Evolutionary conservation across 1,139 yeast species (phyloP).

Genomic region (Tardiomyces depauwii): DNA sequence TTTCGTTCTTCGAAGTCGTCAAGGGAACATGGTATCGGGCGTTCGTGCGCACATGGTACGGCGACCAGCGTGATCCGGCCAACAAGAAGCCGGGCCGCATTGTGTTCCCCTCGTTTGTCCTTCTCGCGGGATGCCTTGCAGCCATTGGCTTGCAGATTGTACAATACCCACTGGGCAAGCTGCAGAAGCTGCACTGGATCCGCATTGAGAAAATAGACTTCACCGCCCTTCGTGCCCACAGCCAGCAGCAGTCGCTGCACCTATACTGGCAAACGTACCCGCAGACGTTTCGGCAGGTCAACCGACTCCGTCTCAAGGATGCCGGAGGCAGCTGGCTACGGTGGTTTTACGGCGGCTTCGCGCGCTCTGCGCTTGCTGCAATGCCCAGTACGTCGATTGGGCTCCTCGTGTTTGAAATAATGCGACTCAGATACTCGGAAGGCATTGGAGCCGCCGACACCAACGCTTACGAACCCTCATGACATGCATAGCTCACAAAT

Average conservation of each 20-base stretch:
- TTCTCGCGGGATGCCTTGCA: slow-evolving; percentile 85
- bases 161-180: slow-evolving; percentile 72
- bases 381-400: slow-evolving; percentile 88
- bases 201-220: slow-evolving; percentile 47
- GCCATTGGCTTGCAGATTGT: slow-evolving; percentile 65
- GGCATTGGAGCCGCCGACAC: background rate
- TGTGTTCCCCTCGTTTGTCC: slow-evolving; percentile 57
- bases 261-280: slow-evolving; percentile 40
- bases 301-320: slow-evolving; percentile 43
- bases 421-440: slow-evolving; percentile 38
- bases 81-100: slow-evolving; percentile 22
- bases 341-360: slow-evolving; percentile 71
- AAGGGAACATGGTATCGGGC: slow-evolving; percentile 30
- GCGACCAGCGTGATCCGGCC: slow-evolving; percentile 9
- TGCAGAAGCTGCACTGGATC: slow-evolving; percentile 71
- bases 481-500: background rate
- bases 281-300: slow-evolving; percentile 55
- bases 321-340: slow-evolving; percentile 42
- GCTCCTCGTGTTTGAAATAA: slow-evolving; percentile 69
- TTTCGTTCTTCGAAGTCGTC: slow-evolving; percentile 73
- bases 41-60: slow-evolving; percentile 12
- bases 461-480: background rate
- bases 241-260: slow-evolving; percentile 2
- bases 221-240: background rate
- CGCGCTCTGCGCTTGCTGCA: slow-evolving; percentile 57